phyloP scores from a whole-genome alignment of 257 asterid genomes.

The Capsicum baccatum region DNA sequence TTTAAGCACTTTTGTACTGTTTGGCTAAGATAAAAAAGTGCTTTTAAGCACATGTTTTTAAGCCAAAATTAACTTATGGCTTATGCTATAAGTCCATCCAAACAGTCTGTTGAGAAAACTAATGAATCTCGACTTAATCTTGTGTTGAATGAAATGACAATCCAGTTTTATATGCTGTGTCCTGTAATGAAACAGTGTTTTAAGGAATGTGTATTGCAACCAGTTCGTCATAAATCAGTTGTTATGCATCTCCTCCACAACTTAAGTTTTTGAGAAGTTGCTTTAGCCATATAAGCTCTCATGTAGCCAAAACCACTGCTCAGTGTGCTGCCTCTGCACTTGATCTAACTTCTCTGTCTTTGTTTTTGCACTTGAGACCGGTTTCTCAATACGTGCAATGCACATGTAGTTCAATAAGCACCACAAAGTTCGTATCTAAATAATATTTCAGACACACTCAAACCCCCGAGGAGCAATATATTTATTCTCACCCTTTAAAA shows the following conservation, averaged over 20 bases:
- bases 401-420: neutral
- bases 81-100: neutral
- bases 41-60: neutral
- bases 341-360: neutral
- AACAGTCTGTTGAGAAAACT: neutral
- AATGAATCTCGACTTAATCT: neutral
- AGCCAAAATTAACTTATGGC: neutral
- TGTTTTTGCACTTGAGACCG: neutral
- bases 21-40: neutral
- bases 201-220: neutral
- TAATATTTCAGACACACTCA: too few relatives aligned
- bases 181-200: neutral
- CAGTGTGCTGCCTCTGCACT: neutral
- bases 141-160: neutral
- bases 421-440: too few relatives aligned
- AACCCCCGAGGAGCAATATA: too few relatives aligned
- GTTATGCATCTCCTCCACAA: neutral
- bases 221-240: neutral
- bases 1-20: neutral
- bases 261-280: neutral
- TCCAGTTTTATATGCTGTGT: neutral
- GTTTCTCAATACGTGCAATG: neutral
- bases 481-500: too few relatives aligned
- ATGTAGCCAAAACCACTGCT: neutral
- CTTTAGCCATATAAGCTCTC: neutral